phyloP scores from a whole-genome alignment of 2,329 filamentous ascomycete species.

The Lasiodiplodia gonubiensis region DNA sequence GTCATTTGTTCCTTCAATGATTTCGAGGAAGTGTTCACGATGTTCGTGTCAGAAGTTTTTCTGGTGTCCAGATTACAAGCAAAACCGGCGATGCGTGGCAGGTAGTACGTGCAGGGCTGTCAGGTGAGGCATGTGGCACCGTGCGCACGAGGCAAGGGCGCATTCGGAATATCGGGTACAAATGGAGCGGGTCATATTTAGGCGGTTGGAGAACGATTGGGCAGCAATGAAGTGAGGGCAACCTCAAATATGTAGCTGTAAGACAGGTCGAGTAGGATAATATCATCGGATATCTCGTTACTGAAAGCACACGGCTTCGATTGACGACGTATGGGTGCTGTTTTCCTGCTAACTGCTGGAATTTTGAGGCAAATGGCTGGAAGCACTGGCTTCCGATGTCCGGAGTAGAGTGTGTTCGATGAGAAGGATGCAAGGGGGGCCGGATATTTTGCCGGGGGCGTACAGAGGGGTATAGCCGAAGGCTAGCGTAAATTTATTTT shows the following conservation, averaged over 20 bases:
- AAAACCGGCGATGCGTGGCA: not conserved
- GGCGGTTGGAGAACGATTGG: not conserved
- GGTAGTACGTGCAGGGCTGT: not conserved
- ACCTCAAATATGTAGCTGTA: not conserved
- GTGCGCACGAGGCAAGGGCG: conserved; percentile 17
- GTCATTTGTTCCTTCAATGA: not conserved
- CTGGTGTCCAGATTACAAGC: not conserved
- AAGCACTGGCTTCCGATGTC: not conserved
- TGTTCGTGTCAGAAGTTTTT: not conserved
- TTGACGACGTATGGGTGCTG: not conserved
- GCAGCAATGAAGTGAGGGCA: conserved; percentile 4
- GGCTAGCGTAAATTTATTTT: too few relatives aligned
- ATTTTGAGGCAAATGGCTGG: not conserved
- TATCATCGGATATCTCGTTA: not conserved
- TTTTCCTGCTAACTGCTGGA: not conserved
- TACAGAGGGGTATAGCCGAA: too few relatives aligned
- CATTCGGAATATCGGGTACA: conserved; percentile 3
- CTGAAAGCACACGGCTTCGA: not conserved
- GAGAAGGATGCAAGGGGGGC: not conserved
- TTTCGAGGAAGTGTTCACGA: not conserved
- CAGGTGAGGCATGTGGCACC: not conserved
- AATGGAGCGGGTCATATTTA: not conserved
- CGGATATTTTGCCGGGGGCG: too few relatives aligned
- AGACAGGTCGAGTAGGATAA: conserved; percentile 6
- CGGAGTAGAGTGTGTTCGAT: not conserved